These are phyloP conservation scores for Tolypocladium sp. DNA, from an alignment of 2,329 filamentous ascomycete genomes.

Conservation along the genomic window DNA sequence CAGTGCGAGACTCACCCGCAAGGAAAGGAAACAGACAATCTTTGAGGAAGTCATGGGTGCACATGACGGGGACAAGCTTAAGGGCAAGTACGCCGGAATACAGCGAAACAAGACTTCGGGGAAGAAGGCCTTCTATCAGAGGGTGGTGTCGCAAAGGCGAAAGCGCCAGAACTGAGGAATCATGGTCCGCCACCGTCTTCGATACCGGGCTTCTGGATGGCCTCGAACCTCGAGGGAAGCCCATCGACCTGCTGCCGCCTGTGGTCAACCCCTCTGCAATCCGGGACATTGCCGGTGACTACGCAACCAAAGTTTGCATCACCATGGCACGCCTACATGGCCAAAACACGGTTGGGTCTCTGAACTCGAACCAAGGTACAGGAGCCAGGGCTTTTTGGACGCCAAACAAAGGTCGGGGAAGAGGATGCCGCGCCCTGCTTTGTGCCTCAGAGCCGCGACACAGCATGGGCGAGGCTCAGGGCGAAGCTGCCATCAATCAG, in stretches of 20 bases:
- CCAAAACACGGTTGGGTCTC: neutral
- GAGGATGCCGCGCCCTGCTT: neutral
- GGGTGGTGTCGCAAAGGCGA: constrained; percentile 44
- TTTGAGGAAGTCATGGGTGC: constrained; percentile 66
- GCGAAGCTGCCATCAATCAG: neutral
- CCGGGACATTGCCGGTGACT: neutral
- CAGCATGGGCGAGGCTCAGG: neutral
- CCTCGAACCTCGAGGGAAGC: neutral
- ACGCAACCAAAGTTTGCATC: neutral
- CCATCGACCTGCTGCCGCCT: neutral
- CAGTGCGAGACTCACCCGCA: constrained; percentile 71
- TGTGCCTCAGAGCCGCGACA: neutral
- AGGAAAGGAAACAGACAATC: constrained; percentile 79
- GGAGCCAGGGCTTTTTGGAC: neutral
- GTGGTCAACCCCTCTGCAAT: neutral
- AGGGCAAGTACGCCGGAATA: constrained; percentile 78
- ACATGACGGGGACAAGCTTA: constrained; percentile 57
- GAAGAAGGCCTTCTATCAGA: constrained; percentile 84
- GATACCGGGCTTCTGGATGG: neutral
- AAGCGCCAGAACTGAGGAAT: constrained; percentile 13
- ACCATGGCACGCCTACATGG: neutral
- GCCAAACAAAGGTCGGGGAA: neutral
- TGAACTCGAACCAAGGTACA: neutral
- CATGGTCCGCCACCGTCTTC: neutral
- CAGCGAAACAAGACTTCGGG: constrained; percentile 77